Base-by-base conservation (phyloP, 192 early-diverging fungal genomes). In the Geosiphon pyriformis region DNA sequence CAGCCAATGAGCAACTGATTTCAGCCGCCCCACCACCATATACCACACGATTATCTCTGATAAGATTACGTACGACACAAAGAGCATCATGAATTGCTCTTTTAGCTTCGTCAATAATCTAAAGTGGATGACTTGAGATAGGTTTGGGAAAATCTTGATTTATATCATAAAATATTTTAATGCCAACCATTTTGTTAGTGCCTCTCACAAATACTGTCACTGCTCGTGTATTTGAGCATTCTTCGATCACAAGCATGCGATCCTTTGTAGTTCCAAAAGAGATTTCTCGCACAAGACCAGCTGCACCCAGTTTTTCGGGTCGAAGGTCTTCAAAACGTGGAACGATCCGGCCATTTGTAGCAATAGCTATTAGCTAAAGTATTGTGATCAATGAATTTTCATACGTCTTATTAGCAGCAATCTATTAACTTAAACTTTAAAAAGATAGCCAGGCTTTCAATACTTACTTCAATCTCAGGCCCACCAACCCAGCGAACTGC, bases 401-500 rank as follows among this genome's bases (percentile, higher is more conserved):
- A 42, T 42, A 42, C 6, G 15, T 6, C 6, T 10, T 42, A 42
- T 15, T 42, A 47, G 2, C 22, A 15, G 30, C 8, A 69, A 59
- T 8, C 22, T 10, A 12, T 34, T 50, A 17, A 15, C n/a, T n/a
- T n/a, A n/a, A n/a, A n/a, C n/a, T n/a, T n/a, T n/a, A n/a, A n/a
- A n/a, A n/a, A n/a, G n/a, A n/a, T n/a, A n/a, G n/a, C n/a, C n/a
- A n/a, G n/a, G n/a, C n/a, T n/a, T n/a, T n/a, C n/a, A n/a, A n/a
- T n/a, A 15, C 46, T 29, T 77, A 90, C 89, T 82, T 99, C 98
- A 59, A 99, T 92, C 78, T 99, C 98, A 17, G 96, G 96, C 30
- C 98, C 98, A 61, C 98, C 98, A 46, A 99, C 96, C 98, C 98
- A 99, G 70, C 98, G 88, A 57, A 98, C 94, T 64, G 94, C 94